phyloP scores from a whole-genome alignment of 441 rosid species.

The Croton laevigatus region DNA sequence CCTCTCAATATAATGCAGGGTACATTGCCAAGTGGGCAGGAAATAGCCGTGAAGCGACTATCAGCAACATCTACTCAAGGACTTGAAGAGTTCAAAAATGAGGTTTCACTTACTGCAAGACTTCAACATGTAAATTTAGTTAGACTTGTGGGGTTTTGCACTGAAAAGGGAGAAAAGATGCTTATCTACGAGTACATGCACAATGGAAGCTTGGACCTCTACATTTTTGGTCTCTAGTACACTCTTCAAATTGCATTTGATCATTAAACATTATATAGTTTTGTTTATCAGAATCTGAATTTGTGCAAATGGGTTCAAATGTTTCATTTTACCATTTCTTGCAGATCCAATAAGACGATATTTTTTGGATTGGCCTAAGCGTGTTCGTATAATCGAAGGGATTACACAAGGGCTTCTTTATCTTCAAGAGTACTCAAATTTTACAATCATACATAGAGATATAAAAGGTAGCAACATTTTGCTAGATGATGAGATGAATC shows the following conservation, averaged over 20 bases:
- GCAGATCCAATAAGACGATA: neutral
- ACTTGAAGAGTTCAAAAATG: slow-evolving; percentile 23
- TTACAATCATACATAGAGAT: slow-evolving; percentile 25
- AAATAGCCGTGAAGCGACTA: slow-evolving; percentile 26
- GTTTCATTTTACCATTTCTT: too few species aligned
- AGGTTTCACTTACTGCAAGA: slow-evolving; percentile 5
- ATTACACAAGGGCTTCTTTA: slow-evolving; percentile 26
- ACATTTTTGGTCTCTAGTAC: neutral
- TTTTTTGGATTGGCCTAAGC: slow-evolving; percentile 4
- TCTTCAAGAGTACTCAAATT: slow-evolving; percentile 23
- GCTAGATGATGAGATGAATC: slow-evolving; percentile 20
- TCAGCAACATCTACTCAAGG: slow-evolving; percentile 22
- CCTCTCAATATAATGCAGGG: slow-evolving; percentile 5
- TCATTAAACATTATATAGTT: neutral
- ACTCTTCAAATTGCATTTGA: too few species aligned
- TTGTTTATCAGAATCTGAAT: slow-evolving; percentile 13
- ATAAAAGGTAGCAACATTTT: slow-evolving; percentile 21
- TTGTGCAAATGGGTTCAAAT: neutral
- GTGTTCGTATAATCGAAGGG: slow-evolving; percentile 17
- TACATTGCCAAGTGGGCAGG: slow-evolving; percentile 18
- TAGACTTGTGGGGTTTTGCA: slow-evolving; percentile 22
- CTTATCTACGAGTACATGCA: slow-evolving; percentile 22
- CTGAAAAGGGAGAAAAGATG: slow-evolving; percentile 15
- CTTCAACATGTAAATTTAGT: slow-evolving; percentile 28
- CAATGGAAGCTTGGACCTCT: neutral